Evolutionary conservation across 2,329 filamentous ascomycete species (phyloP), one percentile per base, ranked within the genome.

Genomic region (Alternaria novae-zelandiae): DNA sequence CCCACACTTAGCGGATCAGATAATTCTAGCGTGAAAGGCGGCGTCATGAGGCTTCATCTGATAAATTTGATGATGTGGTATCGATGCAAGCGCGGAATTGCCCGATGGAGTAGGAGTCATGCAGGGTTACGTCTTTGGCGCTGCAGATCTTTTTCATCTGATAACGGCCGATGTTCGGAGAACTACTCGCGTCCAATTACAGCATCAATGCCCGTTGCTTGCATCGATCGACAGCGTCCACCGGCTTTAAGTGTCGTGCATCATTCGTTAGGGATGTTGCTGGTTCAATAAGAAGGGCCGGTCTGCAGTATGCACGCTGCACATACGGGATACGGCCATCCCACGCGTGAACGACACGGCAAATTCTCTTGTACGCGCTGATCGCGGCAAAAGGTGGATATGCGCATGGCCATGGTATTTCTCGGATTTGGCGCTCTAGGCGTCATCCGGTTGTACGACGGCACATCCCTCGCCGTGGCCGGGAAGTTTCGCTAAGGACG

Each of bases 91-190:
- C 25, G 59, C 67, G 69, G 69, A 73, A 60, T 61, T 72, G 62
- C 72, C 65, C 64, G 15, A 65, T 70, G 28, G 15, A 67, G 72
- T 28, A 64, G 46, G 54, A 50, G 23, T 64, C 60, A 69, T 73
- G 72, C 70, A 70, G 54, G 57, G 70, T 72, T 70, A 73, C 68
- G 71, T 71, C 65, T 65, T 55, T 55, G 57, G 55, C 28, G 59
- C 25, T 66, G 64, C 63, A 63, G 60, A 70, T 68, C 59, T 26
- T 20, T 17, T 71, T 50, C 64, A 76, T 76, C 74, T 75, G 72
- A 76, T 76, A 73, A 75, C 66, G 71, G 71, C 73, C 72, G 69
- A 71, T 63, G 53, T 63, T 75, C 72, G 70, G 73, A 70, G 62
- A 12, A 36, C 7, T 7, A 6, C 23, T 25, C 36, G 50, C 46